A percentile compares a stretch with the other conserved stretches of the same genome.
Evolutionary conservation across 257 asterid genomes (phyloP).

Genomic region (Anisodus tanguticus): DNA sequence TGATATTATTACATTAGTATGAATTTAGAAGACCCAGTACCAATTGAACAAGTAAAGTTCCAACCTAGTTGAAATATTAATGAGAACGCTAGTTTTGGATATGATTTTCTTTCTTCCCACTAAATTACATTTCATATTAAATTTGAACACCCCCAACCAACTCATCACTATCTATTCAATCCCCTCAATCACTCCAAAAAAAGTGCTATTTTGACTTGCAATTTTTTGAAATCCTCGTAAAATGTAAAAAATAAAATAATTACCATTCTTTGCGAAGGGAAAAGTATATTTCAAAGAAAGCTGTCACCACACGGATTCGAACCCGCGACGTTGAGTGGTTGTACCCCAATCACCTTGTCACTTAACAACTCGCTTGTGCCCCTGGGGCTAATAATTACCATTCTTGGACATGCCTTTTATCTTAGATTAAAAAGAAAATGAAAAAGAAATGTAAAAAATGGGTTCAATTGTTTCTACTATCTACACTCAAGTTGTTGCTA

Average conservation of each 20-base stretch:
- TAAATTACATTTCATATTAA: neutral
- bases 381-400: neutral
- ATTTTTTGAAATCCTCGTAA: neutral
- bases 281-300: no score
- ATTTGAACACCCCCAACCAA: neutral
- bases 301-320: no score
- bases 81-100: neutral
- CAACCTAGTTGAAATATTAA: constrained; percentile 32
- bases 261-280: no score
- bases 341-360: no score
- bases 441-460: neutral
- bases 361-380: no score
- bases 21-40: constrained; percentile 5
- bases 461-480: constrained; percentile 27
- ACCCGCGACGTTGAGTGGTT: no score
- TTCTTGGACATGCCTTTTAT: constrained; percentile 10
- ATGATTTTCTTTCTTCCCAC: neutral
- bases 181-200: constrained; percentile 22
- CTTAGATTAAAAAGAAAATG: neutral
- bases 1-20: neutral
- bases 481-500: constrained; percentile 29
- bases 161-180: constrained; percentile 22
- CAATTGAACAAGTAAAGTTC: constrained; percentile 32
- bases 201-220: constrained; percentile 28
- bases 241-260: constrained; percentile 10